Evolutionary conservation across 768 basidiomycete species (phyloP).

Genomic region (Chlorophyllum brunneum): DNA sequence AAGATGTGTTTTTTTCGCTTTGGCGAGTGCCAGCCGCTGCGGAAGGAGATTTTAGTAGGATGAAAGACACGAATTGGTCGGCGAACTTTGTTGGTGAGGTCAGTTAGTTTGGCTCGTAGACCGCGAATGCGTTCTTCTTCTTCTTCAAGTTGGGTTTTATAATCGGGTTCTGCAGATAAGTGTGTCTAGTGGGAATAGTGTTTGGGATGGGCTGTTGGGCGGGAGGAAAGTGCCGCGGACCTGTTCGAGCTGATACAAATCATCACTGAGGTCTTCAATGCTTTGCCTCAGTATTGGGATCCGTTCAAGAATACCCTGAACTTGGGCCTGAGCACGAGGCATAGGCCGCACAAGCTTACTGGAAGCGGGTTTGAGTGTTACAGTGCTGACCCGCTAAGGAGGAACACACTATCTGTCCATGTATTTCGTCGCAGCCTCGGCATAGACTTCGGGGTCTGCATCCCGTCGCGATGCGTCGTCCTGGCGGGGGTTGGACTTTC

Average conservation of each 20-base stretch:
- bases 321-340: constrained; percentile 46
- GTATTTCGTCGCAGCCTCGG: constrained; percentile 70
- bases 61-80: background rate
- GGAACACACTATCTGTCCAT: constrained; percentile 69
- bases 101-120: constrained; percentile 33
- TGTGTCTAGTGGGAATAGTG: background rate
- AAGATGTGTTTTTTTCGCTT: constrained; percentile 10
- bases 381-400: background rate
- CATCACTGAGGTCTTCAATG: constrained; percentile 28
- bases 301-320: constrained; percentile 36
- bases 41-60: constrained; percentile 9
- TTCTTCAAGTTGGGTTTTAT: constrained; percentile 33
- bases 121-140: constrained; percentile 39
- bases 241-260: constrained; percentile 13
- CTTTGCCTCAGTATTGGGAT: constrained; percentile 34
- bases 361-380: constrained; percentile 11
- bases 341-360: constrained; percentile 45
- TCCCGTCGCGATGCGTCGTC: constrained; percentile 34
- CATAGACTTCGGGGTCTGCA: constrained; percentile 72
- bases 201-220: background rate
- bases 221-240: background rate
- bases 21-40: background rate
- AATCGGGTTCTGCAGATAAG: constrained; percentile 11
- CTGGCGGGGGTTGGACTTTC: constrained; percentile 37
- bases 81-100: constrained; percentile 38